These are phyloP conservation scores for Astrocystis sublimbata DNA, from an alignment of 495 filamentous ascomycete species.

Conservation along the genomic window DNA sequence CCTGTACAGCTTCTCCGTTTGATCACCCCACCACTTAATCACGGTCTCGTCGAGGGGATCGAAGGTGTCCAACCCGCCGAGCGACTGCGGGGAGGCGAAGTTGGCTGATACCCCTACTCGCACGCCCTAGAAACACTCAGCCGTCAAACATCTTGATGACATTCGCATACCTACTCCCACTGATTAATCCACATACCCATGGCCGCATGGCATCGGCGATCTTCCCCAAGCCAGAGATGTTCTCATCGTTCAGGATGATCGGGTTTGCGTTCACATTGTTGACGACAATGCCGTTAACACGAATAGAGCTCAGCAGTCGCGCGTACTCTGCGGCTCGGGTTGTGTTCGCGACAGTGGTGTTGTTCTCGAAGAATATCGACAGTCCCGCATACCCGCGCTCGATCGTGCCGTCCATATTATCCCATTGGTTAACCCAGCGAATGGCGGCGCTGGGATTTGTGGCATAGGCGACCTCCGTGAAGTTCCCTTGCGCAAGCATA, in stretches of 20 bases:
- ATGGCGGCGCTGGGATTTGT: conserved; percentile 63
- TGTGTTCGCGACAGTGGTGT: conserved; percentile 55
- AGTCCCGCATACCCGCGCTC: conserved; percentile 69
- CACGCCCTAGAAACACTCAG: too few relatives aligned
- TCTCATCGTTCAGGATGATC: conserved; percentile 52
- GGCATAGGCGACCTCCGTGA: conserved; percentile 52
- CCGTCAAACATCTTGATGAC: too few relatives aligned
- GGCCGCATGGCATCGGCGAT: conserved; percentile 67
- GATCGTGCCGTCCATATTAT: conserved; percentile 70
- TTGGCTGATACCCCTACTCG: conserved; percentile 66
- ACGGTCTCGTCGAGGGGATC: conserved; percentile 65
- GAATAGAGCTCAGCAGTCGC: conserved; percentile 66
- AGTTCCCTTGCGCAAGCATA: conserved; percentile 61
- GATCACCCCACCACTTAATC: conserved; percentile 60
- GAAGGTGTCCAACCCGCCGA: conserved; percentile 60
- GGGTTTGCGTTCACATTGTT: conserved; percentile 76
- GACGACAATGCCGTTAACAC: conserved; percentile 65
- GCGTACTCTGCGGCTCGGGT: conserved; percentile 63
- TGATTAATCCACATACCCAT: too few relatives aligned
- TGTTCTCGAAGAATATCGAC: conserved; percentile 68
- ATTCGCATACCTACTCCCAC: too few relatives aligned
- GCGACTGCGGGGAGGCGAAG: conserved; percentile 62
- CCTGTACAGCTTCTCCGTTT: conserved; percentile 59
- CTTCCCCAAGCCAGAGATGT: conserved; percentile 61
- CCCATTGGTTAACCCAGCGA: conserved; percentile 74